Conservation (phyloP, 257 asterid genomes). For the Nicotiana benthamiana region DNA sequence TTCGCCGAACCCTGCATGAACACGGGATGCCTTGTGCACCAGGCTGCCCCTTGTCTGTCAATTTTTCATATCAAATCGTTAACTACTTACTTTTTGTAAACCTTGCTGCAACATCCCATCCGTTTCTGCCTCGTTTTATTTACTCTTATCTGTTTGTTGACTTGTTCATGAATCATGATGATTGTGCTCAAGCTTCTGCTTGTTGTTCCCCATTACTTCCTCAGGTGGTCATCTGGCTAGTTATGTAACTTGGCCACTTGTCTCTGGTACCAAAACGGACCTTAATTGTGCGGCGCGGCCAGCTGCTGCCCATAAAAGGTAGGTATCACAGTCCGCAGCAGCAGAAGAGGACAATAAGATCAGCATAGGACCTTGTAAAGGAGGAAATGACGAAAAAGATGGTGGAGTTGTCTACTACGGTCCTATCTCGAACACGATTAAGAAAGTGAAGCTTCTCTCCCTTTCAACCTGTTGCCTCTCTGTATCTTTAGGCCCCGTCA, state of each 20-base stretch:
- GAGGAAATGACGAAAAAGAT: constrained; percentile 37
- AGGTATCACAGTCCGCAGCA: constrained; percentile 42
- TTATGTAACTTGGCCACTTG: constrained; percentile 16
- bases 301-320: constrained; percentile 28
- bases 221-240: constrained; percentile 39
- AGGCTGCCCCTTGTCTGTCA: neutral
- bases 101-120: neutral
- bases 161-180: neutral
- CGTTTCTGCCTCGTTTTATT: neutral
- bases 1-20: too few relatives aligned
- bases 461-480: constrained; percentile 96
- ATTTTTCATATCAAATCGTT: neutral
- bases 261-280: constrained; percentile 10
- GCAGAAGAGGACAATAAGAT: constrained; percentile 46
- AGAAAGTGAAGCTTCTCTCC: constrained; percentile 91
- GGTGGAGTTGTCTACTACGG: constrained; percentile 59
- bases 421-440: constrained; percentile 76
- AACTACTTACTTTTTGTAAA: neutral
- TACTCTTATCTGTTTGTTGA: neutral
- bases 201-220: neutral
- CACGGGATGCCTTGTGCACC: too few relatives aligned
- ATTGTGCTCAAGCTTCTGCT: neutral
- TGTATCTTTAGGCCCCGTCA: constrained; percentile 80
- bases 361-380: constrained; percentile 54
- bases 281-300: constrained; percentile 16